Evolutionary conservation across 768 basidiomycete species (phyloP).

Genomic region (Cyathus striatus): DNA sequence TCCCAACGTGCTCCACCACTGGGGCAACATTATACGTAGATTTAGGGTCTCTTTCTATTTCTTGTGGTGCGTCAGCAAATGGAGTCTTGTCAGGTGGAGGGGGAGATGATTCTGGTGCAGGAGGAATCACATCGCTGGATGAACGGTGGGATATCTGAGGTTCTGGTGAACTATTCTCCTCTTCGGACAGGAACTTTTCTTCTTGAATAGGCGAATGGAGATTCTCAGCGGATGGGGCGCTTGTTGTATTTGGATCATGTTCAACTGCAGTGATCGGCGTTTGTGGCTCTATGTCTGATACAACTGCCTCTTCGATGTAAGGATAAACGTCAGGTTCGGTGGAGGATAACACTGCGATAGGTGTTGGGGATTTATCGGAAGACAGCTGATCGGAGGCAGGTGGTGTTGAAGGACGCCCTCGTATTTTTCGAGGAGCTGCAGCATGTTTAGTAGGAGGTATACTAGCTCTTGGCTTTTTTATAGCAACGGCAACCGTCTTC

Average conservation of each 20-base stretch:
- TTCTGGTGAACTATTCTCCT: too few relatives aligned
- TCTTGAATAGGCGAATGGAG: too few relatives aligned
- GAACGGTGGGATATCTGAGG: too few relatives aligned
- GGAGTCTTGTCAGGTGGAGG: too few relatives aligned
- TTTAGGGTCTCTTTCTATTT: too few relatives aligned
- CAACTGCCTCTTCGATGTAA: background rate
- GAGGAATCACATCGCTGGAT: too few relatives aligned
- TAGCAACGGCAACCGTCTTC: slow-evolving; percentile 9
- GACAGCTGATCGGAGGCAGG: background rate
- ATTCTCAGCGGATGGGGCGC: too few relatives aligned
- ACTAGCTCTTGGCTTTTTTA: slow-evolving; percentile 18
- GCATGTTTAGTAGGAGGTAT: slow-evolving; percentile 12
- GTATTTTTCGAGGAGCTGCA: slow-evolving; percentile 5
- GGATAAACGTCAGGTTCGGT: background rate
- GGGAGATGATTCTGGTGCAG: too few relatives aligned
- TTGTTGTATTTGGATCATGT: slow-evolving; percentile 2
- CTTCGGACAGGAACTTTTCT: too few relatives aligned
- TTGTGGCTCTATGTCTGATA: background rate
- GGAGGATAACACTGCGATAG: background rate
- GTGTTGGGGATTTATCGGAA: background rate
- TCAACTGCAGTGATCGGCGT: background rate
- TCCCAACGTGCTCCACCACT: slow-evolving; percentile 5
- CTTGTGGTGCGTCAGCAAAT: too few relatives aligned
- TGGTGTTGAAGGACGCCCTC: background rate
- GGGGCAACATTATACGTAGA: too few relatives aligned